Evolutionary conservation across 2,329 filamentous ascomycete genomes (phyloP), one percentile per base, ranked within the genome.

Genomic region (Aspergillus sp.): DNA sequence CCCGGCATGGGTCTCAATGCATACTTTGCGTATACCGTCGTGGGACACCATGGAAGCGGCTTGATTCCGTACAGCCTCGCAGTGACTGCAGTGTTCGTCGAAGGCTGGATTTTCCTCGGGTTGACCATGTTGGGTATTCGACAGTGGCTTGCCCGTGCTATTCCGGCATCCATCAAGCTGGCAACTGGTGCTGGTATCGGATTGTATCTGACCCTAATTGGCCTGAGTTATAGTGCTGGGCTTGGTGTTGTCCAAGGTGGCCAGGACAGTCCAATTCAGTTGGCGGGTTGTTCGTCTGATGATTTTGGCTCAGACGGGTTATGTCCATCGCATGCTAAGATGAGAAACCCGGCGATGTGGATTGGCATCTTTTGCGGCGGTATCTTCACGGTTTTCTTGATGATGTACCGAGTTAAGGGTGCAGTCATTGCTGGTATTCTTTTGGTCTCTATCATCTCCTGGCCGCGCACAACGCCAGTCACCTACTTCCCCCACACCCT

Each of bases 331-430:
- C 78, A 79, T 19, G 79, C 84, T 55, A 92, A 92, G 81, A 93
- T 96, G 90, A 86, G 90, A 60, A 90, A 84, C 68, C 90, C 91
- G 1, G 86, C 88, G 23, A 85, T 96, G 84, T 96, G 91, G 91
- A 82, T 96, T 52, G 91, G 91, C 39, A 92, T 96, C 66, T 95
- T 96, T 79, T 90, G 89, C 65, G 90, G 91, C 44, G 90, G 91
- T 59, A 82, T 96, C 62, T 77, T 96, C 49, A 96, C 91, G 1
- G 87, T 88, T 33, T 77, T 95, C 63, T 78, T 96, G 54, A 90
- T 93, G 87, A 84, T 93, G 79, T 96, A 91, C 74, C 87, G 90
- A 19, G 85, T 96, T 74, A 93, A 93, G 77, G 91, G 91, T 57
- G 91, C 91, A 56, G 89, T 96, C 67, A 92, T 96, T 66, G 83